phyloP scores from a whole-genome alignment of 805 yeast genomes.

The Kluyveromyces nonfermentans region DNA sequence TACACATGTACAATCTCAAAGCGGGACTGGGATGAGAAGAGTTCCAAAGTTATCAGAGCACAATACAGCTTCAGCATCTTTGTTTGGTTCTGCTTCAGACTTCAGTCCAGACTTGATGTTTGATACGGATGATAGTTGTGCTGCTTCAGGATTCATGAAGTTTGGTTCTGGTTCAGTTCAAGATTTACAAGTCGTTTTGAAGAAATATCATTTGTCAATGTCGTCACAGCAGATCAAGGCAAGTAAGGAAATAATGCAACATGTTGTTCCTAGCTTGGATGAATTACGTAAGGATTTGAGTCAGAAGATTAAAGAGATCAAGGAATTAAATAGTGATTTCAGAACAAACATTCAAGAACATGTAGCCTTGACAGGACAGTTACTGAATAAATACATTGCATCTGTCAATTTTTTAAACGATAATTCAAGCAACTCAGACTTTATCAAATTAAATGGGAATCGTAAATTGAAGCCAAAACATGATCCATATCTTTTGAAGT shows the following conservation, averaged over 20 bases:
- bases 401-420: slow-evolving; percentile 35
- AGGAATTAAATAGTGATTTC: slow-evolving; percentile 54
- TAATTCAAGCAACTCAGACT: slow-evolving; percentile 25
- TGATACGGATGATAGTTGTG: slow-evolving; percentile 9
- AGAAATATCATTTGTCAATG: slow-evolving; percentile 53
- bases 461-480: slow-evolving; percentile 30
- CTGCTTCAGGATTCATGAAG: slow-evolving; percentile 49
- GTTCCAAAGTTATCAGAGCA: not conserved
- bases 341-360: slow-evolving; percentile 51
- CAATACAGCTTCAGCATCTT: not conserved
- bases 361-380: slow-evolving; percentile 52
- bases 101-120: slow-evolving; percentile 6
- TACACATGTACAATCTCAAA: slow-evolving; percentile 3
- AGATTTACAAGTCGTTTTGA: slow-evolving; percentile 61
- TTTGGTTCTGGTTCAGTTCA: slow-evolving; percentile 69
- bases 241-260: slow-evolving; percentile 44
- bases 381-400: slow-evolving; percentile 39
- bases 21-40: not conserved
- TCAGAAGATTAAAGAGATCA: slow-evolving; percentile 73
- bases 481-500: slow-evolving; percentile 57
- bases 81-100: not conserved
- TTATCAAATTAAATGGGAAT: slow-evolving; percentile 12
- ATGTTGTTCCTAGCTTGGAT: slow-evolving; percentile 49
- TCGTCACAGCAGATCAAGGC: slow-evolving; percentile 46
- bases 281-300: slow-evolving; percentile 58